These are phyloP conservation scores for Viola pubescens DNA, from an alignment of 441 rosid species.

Conservation along the genomic window DNA sequence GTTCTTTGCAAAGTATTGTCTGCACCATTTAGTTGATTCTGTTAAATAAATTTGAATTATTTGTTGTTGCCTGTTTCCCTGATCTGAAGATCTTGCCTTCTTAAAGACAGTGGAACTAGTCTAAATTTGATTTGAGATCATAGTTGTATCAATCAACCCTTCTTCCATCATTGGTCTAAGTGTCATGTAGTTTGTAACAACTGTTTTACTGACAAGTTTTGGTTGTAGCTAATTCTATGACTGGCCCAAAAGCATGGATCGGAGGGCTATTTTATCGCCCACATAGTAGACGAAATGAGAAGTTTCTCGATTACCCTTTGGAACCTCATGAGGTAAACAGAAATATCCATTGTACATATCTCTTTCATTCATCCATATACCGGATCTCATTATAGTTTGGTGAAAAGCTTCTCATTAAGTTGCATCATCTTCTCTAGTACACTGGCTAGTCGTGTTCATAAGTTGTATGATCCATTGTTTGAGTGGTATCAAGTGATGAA, in stretches of 20 bases:
- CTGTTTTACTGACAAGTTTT: slow-evolving; percentile 22
- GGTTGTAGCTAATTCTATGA: slow-evolving; percentile 79
- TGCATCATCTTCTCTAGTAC: too few relatives aligned
- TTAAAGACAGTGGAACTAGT: neutral
- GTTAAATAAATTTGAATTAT: neutral
- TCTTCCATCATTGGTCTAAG: slow-evolving; percentile 10
- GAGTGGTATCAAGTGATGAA: too few relatives aligned
- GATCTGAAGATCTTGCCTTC: neutral
- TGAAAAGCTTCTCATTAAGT: too few relatives aligned
- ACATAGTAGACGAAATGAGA: slow-evolving; percentile 47
- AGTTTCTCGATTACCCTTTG: slow-evolving; percentile 39
- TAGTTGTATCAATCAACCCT: neutral
- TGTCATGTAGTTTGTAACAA: slow-evolving; percentile 3
- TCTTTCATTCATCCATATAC: neutral
- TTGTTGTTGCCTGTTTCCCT: neutral
- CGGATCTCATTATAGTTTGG: too few relatives aligned
- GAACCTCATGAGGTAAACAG: slow-evolving; percentile 61
- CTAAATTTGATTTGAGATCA: too few relatives aligned
- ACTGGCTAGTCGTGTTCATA: too few relatives aligned
- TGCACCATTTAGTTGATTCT: neutral
- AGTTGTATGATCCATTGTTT: too few relatives aligned
- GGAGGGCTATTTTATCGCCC: slow-evolving; percentile 77
- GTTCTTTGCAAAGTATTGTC: neutral
- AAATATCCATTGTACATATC: neutral
- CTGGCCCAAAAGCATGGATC: slow-evolving; percentile 90